phyloP scores from a whole-genome alignment of 345 rosid species.

The Durio zibethinus region DNA sequence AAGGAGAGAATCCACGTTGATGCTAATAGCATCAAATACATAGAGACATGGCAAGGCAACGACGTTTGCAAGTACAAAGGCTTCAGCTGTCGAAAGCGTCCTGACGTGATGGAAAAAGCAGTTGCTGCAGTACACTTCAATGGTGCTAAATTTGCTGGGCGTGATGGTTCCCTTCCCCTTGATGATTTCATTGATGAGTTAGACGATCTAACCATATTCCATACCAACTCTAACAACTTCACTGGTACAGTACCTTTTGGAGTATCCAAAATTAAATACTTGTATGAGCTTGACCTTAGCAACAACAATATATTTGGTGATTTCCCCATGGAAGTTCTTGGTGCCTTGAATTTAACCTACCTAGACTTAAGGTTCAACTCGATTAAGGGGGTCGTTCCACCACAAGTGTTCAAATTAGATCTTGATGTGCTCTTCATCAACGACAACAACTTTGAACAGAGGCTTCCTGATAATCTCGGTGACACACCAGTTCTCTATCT shows the following conservation, averaged over 20 bases:
- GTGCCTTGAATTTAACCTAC: constrained; percentile 30
- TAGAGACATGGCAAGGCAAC: constrained; percentile 16
- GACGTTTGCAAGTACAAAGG: constrained; percentile 38
- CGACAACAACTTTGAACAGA: constrained; percentile 38
- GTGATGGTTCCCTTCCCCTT: neutral
- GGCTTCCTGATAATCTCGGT: constrained; percentile 43
- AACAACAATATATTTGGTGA: constrained; percentile 38
- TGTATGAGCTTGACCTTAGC: constrained; percentile 59
- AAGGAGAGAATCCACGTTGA: neutral
- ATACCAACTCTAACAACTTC: constrained; percentile 48
- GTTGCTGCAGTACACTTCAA: constrained; percentile 47
- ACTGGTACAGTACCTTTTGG: constrained; percentile 14
- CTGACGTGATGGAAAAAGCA: constrained; percentile 18
- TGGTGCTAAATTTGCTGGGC: constrained; percentile 25
- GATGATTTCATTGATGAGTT: constrained; percentile 25
- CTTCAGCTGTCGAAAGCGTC: constrained; percentile 29
- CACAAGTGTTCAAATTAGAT: constrained; percentile 31
- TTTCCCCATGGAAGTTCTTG: constrained; percentile 38
- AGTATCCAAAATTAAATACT: constrained; percentile 9
- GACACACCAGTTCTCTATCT: constrained; percentile 42
- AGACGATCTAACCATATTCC: constrained; percentile 47
- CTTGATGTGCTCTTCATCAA: constrained; percentile 57
- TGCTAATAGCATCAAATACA: constrained; percentile 7
- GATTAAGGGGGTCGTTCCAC: constrained; percentile 35
- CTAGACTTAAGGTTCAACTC: constrained; percentile 54